A percentile compares a stretch with the other conserved stretches of the same genome.
These are phyloP conservation scores for Trichoderma gamsii DNA, from an alignment of 495 filamentous ascomycete genomes.

Conservation along the genomic window DNA sequence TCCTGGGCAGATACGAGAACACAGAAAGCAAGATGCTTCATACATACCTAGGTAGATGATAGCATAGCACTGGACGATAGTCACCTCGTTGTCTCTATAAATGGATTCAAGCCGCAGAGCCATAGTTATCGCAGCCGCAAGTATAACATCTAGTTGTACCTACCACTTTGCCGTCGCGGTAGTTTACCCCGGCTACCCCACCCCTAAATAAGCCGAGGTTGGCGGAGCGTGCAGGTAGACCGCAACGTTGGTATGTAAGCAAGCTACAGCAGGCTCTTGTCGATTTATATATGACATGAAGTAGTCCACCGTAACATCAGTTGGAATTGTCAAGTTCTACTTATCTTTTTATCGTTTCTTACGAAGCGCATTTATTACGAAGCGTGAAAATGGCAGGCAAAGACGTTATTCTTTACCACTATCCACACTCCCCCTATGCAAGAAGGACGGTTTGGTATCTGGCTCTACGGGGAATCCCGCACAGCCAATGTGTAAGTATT, in stretches of 20 bases:
- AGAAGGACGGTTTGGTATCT: slow-evolving; percentile 55
- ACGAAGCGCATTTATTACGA: not conserved
- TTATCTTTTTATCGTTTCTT: not conserved
- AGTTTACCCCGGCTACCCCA: not conserved
- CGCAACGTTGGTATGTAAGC: not conserved
- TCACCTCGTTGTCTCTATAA: not conserved
- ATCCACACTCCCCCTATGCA: slow-evolving; percentile 53
- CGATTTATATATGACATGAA: not conserved
- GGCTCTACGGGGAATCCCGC: slow-evolving; percentile 49
- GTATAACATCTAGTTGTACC: not conserved
- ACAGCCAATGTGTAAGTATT: slow-evolving; percentile 48
- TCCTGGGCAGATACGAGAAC: not conserved
- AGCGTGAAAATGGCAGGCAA: not conserved
- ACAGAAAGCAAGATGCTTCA: not conserved
- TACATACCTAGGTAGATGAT: not conserved
- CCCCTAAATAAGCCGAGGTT: slow-evolving; percentile 2
- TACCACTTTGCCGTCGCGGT: not conserved
- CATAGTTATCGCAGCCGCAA: not conserved
- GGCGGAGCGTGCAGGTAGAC: not conserved
- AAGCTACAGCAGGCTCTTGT: not conserved
- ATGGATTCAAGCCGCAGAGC: not conserved
- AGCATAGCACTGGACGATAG: not conserved
- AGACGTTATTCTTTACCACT: slow-evolving; percentile 45
- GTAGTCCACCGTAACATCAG: slow-evolving; percentile 21
- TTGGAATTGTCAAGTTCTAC: slow-evolving; percentile 17